Conservation (phyloP, 176 grass and related monocot species). For the Areca catechu region DNA sequence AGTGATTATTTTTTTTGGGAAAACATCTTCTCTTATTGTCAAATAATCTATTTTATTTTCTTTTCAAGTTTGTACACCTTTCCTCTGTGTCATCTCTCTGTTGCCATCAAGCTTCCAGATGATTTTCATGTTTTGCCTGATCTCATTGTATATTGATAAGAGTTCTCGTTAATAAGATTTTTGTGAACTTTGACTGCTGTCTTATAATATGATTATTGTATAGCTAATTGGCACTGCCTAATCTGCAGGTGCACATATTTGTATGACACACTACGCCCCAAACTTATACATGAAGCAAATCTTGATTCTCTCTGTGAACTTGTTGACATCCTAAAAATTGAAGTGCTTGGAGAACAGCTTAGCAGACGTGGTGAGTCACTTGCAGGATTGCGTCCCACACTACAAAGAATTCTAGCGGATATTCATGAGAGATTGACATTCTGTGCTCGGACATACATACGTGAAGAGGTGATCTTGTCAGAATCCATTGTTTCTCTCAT, state of each 20-base stretch:
- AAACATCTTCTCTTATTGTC: too few relatives aligned
- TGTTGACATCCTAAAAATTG: constrained; percentile 87
- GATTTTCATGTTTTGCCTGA: too few relatives aligned
- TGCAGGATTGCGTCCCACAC: constrained; percentile 59
- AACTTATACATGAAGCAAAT: constrained; percentile 90
- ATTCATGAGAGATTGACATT: constrained; percentile 90
- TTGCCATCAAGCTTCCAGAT: too few relatives aligned
- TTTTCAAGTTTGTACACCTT: too few relatives aligned
- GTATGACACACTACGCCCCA: constrained; percentile 88
- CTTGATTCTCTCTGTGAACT: constrained; percentile 93
- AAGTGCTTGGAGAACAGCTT: constrained; percentile 81
- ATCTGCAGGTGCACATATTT: constrained; percentile 74
- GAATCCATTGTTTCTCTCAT: background rate
- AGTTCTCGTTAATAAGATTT: too few relatives aligned
- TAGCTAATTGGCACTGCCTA: too few relatives aligned
- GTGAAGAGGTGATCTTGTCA: constrained; percentile 60
- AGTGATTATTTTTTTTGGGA: too few relatives aligned
- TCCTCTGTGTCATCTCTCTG: too few relatives aligned
- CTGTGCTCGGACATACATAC: constrained; percentile 88
- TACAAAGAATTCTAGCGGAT: constrained; percentile 90
- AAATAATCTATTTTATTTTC: too few relatives aligned
- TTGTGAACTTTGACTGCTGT: too few relatives aligned
- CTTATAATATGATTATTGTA: too few relatives aligned
- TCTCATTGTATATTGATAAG: too few relatives aligned
- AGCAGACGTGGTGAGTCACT: constrained; percentile 70